Base-by-base conservation (phyloP, 495 filamentous ascomycete genomes). In the Thozetella sp. region DNA sequence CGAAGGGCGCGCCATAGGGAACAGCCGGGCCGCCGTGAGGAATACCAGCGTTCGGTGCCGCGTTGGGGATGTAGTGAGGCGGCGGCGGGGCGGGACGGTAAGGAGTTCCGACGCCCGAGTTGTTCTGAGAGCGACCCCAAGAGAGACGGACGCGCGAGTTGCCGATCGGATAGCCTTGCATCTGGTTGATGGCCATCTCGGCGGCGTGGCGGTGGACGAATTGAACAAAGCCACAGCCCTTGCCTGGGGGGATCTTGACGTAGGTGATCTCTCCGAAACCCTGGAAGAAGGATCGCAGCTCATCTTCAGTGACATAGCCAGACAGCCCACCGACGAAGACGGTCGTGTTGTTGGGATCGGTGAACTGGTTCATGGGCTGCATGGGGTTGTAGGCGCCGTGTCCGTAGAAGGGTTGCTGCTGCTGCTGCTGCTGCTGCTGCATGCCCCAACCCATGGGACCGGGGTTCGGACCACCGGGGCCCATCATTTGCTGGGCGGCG, bases 151-250 rank as follows among this genome's bases (percentile, higher is more conserved):
- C 95, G 56, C 95, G 91, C 19, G 95, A 99, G 81, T 99, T 99
- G 53, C 95, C 95, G 67, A 99, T 99, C 40, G 95, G 95, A 76
- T 99, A 99, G 37, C 95, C 95, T 77, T 99, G 95, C 95, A 99
- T 99, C 78, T 99, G 95, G 81, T 99, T 99, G 83, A 99, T 99
- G 56, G 95, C 95, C 95, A 99, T 99, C 81, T 99, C 95, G 22
- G 95, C 95, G 19, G 95, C 95, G 76, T 99, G 95, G 61, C 95
- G 93, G 76, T 99, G 95, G 54, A 99, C 96, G 67, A 99, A 99
- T 73, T 99, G 95, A 51, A 99, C 95, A 70, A 99, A 99, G 52
- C 95, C 95, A 69, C 95, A 99, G 63, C 95, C 95, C 85, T 99
- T 99, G 70, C 95, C 95, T 27, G 96, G 95, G 46, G 95, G 95